phyloP scores from a whole-genome alignment of 352 stramenopile genomes.

The Globisporangium rhizosaccharum region DNA sequence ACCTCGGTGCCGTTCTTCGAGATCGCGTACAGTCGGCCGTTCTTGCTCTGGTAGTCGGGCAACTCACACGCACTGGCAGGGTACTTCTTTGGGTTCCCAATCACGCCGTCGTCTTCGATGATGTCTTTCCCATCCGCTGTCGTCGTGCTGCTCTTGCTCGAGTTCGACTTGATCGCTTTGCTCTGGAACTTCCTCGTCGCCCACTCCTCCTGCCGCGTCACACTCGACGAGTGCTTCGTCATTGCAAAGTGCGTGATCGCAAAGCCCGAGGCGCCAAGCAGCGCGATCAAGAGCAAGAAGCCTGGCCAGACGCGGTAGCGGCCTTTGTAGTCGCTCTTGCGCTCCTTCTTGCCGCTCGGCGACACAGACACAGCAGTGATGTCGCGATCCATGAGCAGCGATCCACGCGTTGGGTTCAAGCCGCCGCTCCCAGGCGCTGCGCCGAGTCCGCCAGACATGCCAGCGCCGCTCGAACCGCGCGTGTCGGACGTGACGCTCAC shows the following conservation, averaged over 20 bases:
- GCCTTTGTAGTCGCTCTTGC: constrained; percentile 40
- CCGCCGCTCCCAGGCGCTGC: background rate
- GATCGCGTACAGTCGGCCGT: constrained; percentile 51
- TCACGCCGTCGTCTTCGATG: constrained; percentile 51
- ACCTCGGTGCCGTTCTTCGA: constrained; percentile 52
- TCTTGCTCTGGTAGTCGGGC: constrained; percentile 67
- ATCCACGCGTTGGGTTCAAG: constrained; percentile 34
- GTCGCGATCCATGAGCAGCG: constrained; percentile 35
- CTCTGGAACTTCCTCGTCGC: constrained; percentile 20
- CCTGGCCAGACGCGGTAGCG: constrained; percentile 49
- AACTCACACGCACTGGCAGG: constrained; percentile 51
- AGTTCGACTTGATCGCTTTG: constrained; percentile 4
- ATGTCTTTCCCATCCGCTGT: constrained; percentile 30
- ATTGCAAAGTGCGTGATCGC: constrained; percentile 26
- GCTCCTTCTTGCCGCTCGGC: constrained; percentile 10
- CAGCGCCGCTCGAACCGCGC: constrained; percentile 1
- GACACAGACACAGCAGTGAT: constrained; percentile 28
- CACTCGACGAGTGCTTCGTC: constrained; percentile 14
- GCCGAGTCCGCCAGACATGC: background rate
- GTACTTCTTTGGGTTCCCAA: constrained; percentile 75
- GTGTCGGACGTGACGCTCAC: constrained; percentile 6
- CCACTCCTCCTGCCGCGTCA: constrained; percentile 19
- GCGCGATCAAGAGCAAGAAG: constrained; percentile 27
- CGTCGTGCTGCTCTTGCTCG: constrained; percentile 11
- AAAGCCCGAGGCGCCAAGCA: constrained; percentile 25